phyloP scores from a whole-genome alignment of 2,329 filamentous ascomycete species.

The Aureobasidium lini region DNA sequence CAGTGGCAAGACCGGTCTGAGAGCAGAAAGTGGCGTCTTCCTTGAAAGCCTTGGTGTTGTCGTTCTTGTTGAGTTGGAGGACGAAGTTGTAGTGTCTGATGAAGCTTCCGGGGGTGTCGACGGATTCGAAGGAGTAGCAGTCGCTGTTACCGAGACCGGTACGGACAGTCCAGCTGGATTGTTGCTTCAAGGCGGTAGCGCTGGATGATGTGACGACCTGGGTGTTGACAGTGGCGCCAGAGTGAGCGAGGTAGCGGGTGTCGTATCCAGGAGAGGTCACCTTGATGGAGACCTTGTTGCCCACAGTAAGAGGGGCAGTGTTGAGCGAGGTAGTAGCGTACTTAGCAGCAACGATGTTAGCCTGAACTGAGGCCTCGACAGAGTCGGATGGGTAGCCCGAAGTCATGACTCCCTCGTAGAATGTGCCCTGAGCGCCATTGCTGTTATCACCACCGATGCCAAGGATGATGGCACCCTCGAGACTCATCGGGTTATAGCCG shows the following conservation, averaged over 20 bases:
- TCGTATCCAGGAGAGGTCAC: conserved; percentile 49
- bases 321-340: conserved; percentile 45
- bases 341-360: conserved; percentile 51
- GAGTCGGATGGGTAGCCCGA: conserved; percentile 53
- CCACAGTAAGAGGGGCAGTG: conserved; percentile 44
- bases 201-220: conserved; percentile 49
- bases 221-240: conserved; percentile 44
- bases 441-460: conserved; percentile 65
- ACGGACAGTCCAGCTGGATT: conserved; percentile 48
- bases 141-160: conserved; percentile 49
- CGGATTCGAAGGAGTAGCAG: conserved; percentile 56
- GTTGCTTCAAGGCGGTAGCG: conserved; percentile 41
- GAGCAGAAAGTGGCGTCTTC: conserved; percentile 60
- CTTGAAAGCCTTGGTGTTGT: conserved; percentile 48
- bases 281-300: conserved; percentile 46
- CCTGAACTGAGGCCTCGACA: conserved; percentile 43
- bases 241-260: conserved; percentile 50
- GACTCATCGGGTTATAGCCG: conserved; percentile 56
- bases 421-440: conserved; percentile 50
- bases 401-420: conserved; percentile 57
- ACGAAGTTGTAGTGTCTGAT: conserved; percentile 50
- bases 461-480: conserved; percentile 60
- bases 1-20: conserved; percentile 44
- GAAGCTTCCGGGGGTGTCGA: conserved; percentile 51
- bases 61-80: conserved; percentile 44